Percentiles rank a stretch among this genome's conserved stretches.
Evolutionary conservation across 1,284 basidiomycete species (phyloP).

Genomic region (Ganoderma multipileum): DNA sequence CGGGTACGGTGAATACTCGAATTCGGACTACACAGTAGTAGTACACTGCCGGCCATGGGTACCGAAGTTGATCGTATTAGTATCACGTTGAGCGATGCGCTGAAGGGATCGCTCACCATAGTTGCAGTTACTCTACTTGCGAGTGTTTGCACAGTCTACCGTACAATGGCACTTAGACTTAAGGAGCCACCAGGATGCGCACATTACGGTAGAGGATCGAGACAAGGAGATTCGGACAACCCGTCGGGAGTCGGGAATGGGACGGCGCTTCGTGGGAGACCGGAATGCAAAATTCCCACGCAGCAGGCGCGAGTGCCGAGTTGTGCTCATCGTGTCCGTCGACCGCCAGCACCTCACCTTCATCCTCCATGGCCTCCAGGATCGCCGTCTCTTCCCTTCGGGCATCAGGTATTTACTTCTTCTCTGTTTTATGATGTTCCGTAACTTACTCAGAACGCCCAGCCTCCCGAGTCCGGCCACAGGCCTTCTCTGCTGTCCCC

Average conservation of each 20-base stretch:
- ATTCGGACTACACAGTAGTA: not conserved
- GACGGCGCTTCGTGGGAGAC: conserved; percentile 26
- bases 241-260: not conserved
- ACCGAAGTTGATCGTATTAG: not conserved
- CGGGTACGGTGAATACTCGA: not conserved
- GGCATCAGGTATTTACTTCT: conserved; percentile 57
- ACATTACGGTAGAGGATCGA: not conserved
- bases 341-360: conserved; percentile 33
- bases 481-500: conserved; percentile 59
- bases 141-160: not conserved
- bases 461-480: conserved; percentile 57
- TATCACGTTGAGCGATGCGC: not conserved
- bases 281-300: conserved; percentile 25
- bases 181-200: too few species aligned
- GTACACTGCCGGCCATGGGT: too few species aligned
- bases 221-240: not conserved
- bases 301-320: conserved; percentile 14
- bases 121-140: not conserved
- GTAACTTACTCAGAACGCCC: not conserved
- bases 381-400: conserved; percentile 71
- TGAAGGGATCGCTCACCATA: not conserved
- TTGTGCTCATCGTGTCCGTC: conserved; percentile 25
- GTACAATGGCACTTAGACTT: too few species aligned
- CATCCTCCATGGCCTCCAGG: conserved; percentile 65
- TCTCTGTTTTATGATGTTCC: too few species aligned